Base-by-base conservation (phyloP, 768 basidiomycete species). In the Serendipita vermifera region DNA sequence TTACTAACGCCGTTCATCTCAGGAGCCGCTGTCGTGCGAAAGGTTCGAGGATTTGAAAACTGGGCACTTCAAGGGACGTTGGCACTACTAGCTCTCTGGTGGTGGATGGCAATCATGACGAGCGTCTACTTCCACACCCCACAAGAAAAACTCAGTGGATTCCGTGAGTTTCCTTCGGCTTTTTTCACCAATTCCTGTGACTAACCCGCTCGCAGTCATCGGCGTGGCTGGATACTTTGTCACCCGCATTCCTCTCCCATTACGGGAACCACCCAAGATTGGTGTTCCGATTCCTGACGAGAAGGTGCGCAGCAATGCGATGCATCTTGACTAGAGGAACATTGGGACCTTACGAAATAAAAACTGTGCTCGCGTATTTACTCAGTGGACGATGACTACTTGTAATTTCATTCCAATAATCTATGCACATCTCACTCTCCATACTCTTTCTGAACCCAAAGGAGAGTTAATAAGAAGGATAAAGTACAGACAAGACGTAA, bases 51-150 rank as follows among this genome's bases (percentile, higher is more conserved):
- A n/a, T n/a, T n/a, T n/a, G n/a, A n/a, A n/a, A n/a, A n/a, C n/a
- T n/a, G n/a, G n/a, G n/a, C n/a, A n/a, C n/a, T n/a, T n/a, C n/a
- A n/a, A 3, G 67, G 70, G 5, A 77, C 78, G 38, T 39, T 75
- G 0, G 68, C 65, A 2, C 67, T 89, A 35, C 64, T 89, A 29
- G 70, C 55, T 1, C 67, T 85, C 3, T 90, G 86, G 82, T 60
- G 87, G 48, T 77, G 87, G 65, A 88, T 88, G 61, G 69, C 75
- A 6, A 78, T 77, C 58, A 87, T 87, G 40, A 97, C 94, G 20
- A 81, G 83, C 54, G 71, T 94, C 5, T 97, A 90, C 67, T 98
- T 94, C 73, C 94, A 98, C 65, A 75, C 83, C 3, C 88, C 89
- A 0, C 68, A 75, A 11, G 94, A 97, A 72, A 97, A 98, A 71